Evolutionary conservation across 345 rosid species (phyloP), one percentile per base, ranked within the genome.

Genomic region (Iberis pinnata): DNA sequence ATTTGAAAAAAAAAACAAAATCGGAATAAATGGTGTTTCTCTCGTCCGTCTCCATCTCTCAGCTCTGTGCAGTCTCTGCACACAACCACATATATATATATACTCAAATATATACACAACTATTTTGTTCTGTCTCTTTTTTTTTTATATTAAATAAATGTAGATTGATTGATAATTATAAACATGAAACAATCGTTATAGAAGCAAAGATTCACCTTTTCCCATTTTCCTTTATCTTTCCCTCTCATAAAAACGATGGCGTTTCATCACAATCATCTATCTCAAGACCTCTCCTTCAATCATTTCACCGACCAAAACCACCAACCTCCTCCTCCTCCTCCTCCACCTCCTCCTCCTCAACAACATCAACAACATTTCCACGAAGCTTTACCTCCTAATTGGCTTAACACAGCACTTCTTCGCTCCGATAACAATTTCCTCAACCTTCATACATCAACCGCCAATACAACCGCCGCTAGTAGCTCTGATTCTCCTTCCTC

Each of bases 371-470:
- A 66, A 57, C 73, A 73, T 67, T 59, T 77, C 27, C 51, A 70
- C 7, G 92, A 76, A 64, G 60, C 70, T 2, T 9, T 76, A 9
- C 76, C 80, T 16, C 99, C 94, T 14, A 92, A 73, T 58, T 88
- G 99, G 97, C 77, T 92, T 3, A 89, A 86, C 89, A 55, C 79
- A 5, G 95, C 97, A 6, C 88, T 82, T 46, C 85, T 87, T 61
- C 85, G 92, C 20, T 49, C 76, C 16, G 76, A 70, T 64, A 78
- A 75, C 44, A 81, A 84, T 61, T 90, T 90, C 70, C 77, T 92
- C 13, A 88, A 88, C 76, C 90, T 84, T 18, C 89, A 82, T 61
- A 81, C 95, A 43, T 13, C 70, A 4, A 49, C 74, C 18, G 53
- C 53, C 6, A 65, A 65, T 46, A 49, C 70, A 0, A 51, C 75